Percentiles rank a stretch among this genome's conserved stretches.
phyloP scores from a whole-genome alignment of 108 stramenopile genomes.

The Cyclostephanos tholiformis region DNA sequence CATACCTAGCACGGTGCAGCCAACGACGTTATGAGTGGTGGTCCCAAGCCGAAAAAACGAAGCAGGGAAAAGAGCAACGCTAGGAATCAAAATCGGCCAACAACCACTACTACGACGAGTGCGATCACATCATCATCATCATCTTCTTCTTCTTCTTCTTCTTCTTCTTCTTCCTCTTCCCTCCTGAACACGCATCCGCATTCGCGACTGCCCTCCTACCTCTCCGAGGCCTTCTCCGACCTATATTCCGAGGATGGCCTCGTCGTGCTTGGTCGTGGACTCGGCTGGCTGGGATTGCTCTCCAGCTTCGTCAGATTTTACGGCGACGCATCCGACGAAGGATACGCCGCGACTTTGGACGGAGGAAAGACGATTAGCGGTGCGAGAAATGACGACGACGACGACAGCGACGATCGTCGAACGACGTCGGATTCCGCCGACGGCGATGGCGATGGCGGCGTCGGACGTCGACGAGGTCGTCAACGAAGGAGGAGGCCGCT shows the following conservation, averaged over 20 bases:
- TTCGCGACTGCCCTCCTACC: slow-evolving; percentile 70
- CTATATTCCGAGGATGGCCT: slow-evolving; percentile 91
- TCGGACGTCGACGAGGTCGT: not conserved
- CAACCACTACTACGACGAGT: too few relatives aligned
- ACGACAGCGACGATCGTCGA: slow-evolving; percentile 20
- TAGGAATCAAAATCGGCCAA: too few relatives aligned
- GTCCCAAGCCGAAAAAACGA: too few relatives aligned
- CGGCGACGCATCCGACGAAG: slow-evolving; percentile 60
- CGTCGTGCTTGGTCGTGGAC: slow-evolving; percentile 86
- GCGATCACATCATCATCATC: not conserved
- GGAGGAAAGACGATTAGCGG: slow-evolving; percentile 18
- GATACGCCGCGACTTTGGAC: slow-evolving; percentile 48
- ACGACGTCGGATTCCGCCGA: not conserved
- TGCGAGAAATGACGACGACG: not conserved
- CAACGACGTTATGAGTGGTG: too few relatives aligned
- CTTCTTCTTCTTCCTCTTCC: not conserved
- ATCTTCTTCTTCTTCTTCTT: not conserved
- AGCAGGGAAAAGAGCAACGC: too few relatives aligned
- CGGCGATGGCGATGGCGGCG: not conserved
- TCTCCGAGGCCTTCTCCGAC: slow-evolving; percentile 90
- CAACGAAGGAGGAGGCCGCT: slow-evolving; percentile 61
- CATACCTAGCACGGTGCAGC: too few relatives aligned
- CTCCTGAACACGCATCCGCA: slow-evolving; percentile 38
- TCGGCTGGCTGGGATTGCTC: slow-evolving; percentile 78
- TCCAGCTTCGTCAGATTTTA: slow-evolving; percentile 83